Base-by-base conservation (phyloP, 73 alveolate species). In the Symbiodinium pilosum region DNA sequence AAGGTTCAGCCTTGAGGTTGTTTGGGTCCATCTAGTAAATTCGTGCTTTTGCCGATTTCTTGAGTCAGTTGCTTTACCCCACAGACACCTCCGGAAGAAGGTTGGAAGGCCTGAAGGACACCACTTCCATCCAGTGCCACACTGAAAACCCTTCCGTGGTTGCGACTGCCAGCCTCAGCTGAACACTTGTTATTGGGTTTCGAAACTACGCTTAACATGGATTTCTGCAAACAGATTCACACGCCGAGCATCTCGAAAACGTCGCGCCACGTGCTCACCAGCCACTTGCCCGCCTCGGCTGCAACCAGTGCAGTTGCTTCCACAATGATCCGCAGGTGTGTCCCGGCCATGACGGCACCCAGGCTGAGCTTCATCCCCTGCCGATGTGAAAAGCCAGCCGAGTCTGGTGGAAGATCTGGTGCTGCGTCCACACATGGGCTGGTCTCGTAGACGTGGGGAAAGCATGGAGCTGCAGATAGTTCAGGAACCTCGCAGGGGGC, bases 111-210 rank as follows among this genome's bases (percentile, higher is more conserved):
- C 86, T 36, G 39, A 88, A 88, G 21, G 26, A 9, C 2, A 26
- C 18, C 38, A 38, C 81, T 86, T 88, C 95, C 86, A 88, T 88
- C 87, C 86, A 64, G 75, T 88, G 95, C 75, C 95, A 42, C n/a
- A 88, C 86, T 5, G 87, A 51, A 36, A 40, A 88, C 54, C 95
- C 86, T 0, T 18, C 26, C 6, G 86, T 73, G 28, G 28, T 24
- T 0, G 87, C 95, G 43, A 64, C 54, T 4, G 71, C 95, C 73
- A 34, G 42, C 86, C 64, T 86, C 68, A 39, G 84, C 51, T 40
- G 32, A 18, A 18, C 30, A 26, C 21, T 38, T 3, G 0, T 18
- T 5, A 20, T 32, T 47, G 21, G 43, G 51, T 32, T 32, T 77
- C 14, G 44, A 24, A 4, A 32, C 11, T 36, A n/a, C n/a, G n/a